These are phyloP conservation scores for Coemansia reversa DNA, from an alignment of 192 early-diverging fungal species.

Conservation along the genomic window DNA sequence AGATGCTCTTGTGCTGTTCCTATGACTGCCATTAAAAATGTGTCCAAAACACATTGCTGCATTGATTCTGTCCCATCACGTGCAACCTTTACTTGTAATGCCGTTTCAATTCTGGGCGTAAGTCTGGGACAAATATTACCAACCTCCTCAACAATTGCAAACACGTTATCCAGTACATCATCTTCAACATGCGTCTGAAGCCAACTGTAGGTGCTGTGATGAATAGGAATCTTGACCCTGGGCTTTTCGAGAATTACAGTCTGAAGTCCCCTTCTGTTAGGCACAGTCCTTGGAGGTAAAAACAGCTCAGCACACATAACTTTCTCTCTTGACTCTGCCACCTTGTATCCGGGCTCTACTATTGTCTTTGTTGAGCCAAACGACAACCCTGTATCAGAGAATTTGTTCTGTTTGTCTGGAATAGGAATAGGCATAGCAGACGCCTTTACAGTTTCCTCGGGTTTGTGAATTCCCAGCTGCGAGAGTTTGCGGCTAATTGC, in stretches of 20 bases:
- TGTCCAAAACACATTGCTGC: constrained; percentile 44
- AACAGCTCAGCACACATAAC: constrained; percentile 28
- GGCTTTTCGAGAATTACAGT: constrained; percentile 7
- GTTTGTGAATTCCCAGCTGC: constrained; percentile 11
- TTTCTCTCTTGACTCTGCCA: constrained; percentile 15
- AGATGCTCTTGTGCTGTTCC: constrained; percentile 37
- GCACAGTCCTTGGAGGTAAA: constrained; percentile 14
- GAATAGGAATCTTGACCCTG: constrained; percentile 32
- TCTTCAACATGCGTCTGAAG: constrained; percentile 15
- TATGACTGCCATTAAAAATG: constrained; percentile 37
- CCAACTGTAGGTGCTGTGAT: constrained; percentile 15
- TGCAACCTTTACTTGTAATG: constrained; percentile 18
- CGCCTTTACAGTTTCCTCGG: neutral
- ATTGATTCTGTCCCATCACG: constrained; percentile 38
- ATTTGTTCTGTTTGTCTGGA: neutral
- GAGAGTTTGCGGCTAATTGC: constrained; percentile 24
- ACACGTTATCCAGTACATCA: constrained; percentile 11
- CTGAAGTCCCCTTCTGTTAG: constrained; percentile 6
- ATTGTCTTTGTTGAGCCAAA: constrained; percentile 24
- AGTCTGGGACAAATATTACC: constrained; percentile 42
- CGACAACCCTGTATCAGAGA: neutral
- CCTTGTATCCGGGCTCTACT: neutral
- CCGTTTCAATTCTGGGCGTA: constrained; percentile 33
- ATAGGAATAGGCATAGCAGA: no score
- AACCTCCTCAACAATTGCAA: constrained; percentile 40